Evolutionary conservation across 176 grass and related monocot species (phyloP).

Genomic region (Juncus inflexus): DNA sequence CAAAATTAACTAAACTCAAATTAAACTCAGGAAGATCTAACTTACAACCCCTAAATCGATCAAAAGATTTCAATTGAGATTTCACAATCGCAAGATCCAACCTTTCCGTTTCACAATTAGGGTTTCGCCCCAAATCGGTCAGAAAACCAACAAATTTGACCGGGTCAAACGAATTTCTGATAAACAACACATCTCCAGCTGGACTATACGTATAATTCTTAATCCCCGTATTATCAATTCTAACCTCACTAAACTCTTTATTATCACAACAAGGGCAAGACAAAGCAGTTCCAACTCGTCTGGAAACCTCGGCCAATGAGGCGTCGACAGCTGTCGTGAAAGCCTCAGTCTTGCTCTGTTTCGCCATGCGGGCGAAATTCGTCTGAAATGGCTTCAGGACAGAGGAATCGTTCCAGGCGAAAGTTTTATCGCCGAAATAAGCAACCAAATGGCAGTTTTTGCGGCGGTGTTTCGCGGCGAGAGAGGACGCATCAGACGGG

Average conservation of each 20-base stretch:
- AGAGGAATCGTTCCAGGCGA: constrained; percentile 38
- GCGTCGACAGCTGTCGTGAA: constrained; percentile 43
- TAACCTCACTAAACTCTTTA: constrained; percentile 24
- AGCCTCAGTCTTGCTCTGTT: constrained; percentile 32
- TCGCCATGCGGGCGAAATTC: constrained; percentile 30
- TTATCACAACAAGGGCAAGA: constrained; percentile 36
- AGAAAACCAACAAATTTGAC: constrained; percentile 43
- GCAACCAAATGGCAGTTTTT: constrained; percentile 38
- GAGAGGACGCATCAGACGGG: constrained; percentile 46
- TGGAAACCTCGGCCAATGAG: constrained; percentile 51
- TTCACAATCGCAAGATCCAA: constrained; percentile 50
- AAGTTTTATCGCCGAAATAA: constrained; percentile 65
- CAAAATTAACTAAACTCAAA: neutral
- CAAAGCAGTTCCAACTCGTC: constrained; percentile 32
- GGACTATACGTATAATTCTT: constrained; percentile 26
- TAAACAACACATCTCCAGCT: constrained; percentile 35
- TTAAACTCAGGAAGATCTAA: constrained; percentile 44
- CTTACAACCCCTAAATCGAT: constrained; percentile 41
- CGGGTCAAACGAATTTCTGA: constrained; percentile 35
- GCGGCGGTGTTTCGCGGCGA: constrained; percentile 24
- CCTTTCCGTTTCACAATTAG: constrained; percentile 27
- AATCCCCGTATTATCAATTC: constrained; percentile 62
- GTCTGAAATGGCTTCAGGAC: constrained; percentile 44
- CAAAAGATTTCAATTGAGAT: constrained; percentile 57
- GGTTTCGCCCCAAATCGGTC: constrained; percentile 35